Conservation (phyloP, 1,284 basidiomycete genomes). For the Rhodotorula sp. region DNA sequence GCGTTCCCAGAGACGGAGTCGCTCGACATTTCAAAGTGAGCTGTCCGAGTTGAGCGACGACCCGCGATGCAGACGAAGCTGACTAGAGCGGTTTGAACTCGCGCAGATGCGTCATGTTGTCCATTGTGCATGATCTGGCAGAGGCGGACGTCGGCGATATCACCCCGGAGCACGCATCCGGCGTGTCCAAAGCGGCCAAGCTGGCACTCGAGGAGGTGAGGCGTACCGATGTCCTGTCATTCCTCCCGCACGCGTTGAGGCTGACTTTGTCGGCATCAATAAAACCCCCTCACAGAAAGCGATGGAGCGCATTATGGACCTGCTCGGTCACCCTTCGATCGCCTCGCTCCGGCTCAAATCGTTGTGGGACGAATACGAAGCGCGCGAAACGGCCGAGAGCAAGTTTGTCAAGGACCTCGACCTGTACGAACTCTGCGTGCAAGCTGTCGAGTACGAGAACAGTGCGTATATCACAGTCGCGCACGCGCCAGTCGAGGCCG, state of each 20-base stretch:
- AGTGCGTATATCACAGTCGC: slow-evolving; percentile 46
- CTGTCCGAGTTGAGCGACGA: slow-evolving; percentile 39
- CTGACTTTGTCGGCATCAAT: background rate
- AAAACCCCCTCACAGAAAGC: slow-evolving; percentile 61
- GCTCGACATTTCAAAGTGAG: slow-evolving; percentile 70
- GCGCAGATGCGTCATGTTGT: slow-evolving; percentile 79
- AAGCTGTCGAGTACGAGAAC: slow-evolving; percentile 58
- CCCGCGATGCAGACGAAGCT: background rate
- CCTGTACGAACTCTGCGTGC: slow-evolving; percentile 83
- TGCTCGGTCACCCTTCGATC: slow-evolving; percentile 69
- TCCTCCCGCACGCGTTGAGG: no score
- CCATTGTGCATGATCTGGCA: slow-evolving; percentile 89
- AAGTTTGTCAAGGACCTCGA: slow-evolving; percentile 95
- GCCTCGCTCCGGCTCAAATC: slow-evolving; percentile 73
- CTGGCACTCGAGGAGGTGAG: slow-evolving; percentile 65
- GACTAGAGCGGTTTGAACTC: background rate
- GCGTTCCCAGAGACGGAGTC: slow-evolving; percentile 60
- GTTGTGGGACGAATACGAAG: slow-evolving; percentile 94
- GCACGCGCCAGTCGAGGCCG: no score
- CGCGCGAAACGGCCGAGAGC: slow-evolving; percentile 71
- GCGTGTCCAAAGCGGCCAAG: slow-evolving; percentile 79
- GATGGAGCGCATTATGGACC: slow-evolving; percentile 86
- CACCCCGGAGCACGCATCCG: slow-evolving; percentile 69
- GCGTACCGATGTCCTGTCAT: background rate
- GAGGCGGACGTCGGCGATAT: slow-evolving; percentile 98